phyloP scores from a whole-genome alignment of 345 rosid species.

The Sonneratia caseolaris region DNA sequence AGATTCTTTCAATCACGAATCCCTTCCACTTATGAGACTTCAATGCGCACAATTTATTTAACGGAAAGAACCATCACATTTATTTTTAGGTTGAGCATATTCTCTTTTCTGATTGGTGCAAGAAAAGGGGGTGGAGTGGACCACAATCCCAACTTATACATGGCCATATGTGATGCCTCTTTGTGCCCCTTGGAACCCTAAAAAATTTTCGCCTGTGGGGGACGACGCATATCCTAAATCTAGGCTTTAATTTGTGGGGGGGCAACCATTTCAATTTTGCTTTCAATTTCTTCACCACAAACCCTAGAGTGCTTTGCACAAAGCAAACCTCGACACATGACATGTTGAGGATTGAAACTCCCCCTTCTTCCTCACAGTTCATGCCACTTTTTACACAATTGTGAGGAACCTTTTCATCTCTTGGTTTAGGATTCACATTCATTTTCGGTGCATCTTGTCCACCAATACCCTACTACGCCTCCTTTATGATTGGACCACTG shows the following conservation, averaged over 20 bases:
- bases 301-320: neutral
- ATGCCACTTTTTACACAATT: neutral
- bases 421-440: slow-evolving; percentile 3
- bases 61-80: too few relatives aligned
- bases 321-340: slow-evolving; percentile 1
- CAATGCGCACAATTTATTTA: too few relatives aligned
- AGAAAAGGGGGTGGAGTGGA: neutral
- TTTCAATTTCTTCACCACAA: neutral
- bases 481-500: too few relatives aligned
- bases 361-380: neutral
- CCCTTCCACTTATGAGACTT: too few relatives aligned
- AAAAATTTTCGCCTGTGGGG: neutral
- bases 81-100: neutral
- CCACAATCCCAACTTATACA: slow-evolving; percentile 1
- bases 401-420: slow-evolving; percentile 3
- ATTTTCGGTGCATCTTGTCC: slow-evolving; percentile 1
- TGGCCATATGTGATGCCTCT: slow-evolving; percentile 3
- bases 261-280: neutral
- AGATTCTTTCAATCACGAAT: too few relatives aligned
- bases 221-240: neutral
- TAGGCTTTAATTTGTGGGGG: slow-evolving; percentile 3
- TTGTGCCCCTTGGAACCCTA: neutral
- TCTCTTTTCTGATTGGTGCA: neutral
- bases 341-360: neutral
- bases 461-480: neutral